phyloP scores from a whole-genome alignment of 305 asterid species.

The Plantago coronopus region DNA sequence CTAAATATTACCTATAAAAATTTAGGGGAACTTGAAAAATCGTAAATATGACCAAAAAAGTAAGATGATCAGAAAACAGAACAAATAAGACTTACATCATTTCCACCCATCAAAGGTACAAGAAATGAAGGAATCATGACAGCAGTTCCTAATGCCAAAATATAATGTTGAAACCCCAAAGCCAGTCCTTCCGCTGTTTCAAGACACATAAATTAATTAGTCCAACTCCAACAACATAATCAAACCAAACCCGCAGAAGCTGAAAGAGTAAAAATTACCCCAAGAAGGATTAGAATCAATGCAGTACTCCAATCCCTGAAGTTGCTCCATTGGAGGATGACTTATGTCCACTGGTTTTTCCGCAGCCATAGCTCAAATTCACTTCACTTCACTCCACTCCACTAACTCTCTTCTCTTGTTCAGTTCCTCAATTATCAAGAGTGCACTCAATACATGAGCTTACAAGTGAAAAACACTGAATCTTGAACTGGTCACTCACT shows the following conservation, averaged over 20 bases:
- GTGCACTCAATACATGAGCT: constrained; percentile 22
- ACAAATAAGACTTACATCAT: constrained; percentile 45
- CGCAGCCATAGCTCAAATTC: constrained; percentile 50
- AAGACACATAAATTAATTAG: constrained; percentile 17
- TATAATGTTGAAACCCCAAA: constrained; percentile 92
- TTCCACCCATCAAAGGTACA: constrained; percentile 97
- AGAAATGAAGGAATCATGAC: constrained; percentile 95
- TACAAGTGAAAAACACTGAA: constrained; percentile 17
- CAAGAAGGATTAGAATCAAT: constrained; percentile 98
- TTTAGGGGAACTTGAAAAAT: too few relatives aligned
- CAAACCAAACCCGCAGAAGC: background rate
- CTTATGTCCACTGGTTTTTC: constrained; percentile 89
- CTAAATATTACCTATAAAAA: too few relatives aligned
- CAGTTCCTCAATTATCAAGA: constrained; percentile 24
- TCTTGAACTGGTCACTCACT: constrained; percentile 5
- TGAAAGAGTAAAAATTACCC: constrained; percentile 41
- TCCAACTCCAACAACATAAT: background rate
- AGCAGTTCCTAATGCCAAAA: constrained; percentile 85
- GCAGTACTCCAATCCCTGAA: constrained; percentile 97
- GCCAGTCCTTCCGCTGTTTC: constrained; percentile 79
- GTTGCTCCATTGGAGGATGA: constrained; percentile 93
- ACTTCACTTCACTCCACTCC: background rate
- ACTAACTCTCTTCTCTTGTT: constrained; percentile 7
- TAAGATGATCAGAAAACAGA: too few relatives aligned
- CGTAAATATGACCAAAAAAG: too few relatives aligned